Conservation (phyloP, 305 asterid species). For the Coffea humblotiana region DNA sequence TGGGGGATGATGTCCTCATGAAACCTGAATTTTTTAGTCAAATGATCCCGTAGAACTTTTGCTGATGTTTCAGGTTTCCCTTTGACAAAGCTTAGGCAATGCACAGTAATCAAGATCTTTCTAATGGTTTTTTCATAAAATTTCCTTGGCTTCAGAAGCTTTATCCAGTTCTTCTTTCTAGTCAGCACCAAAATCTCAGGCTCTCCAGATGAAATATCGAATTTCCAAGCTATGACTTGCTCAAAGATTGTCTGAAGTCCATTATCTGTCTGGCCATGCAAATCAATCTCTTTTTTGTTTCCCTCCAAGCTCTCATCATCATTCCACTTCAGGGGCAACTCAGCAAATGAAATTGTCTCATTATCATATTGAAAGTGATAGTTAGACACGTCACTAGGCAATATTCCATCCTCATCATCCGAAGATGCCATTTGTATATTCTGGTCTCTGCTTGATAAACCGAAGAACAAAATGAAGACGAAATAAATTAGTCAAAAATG, state of each 20-base stretch:
- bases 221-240: conserved; percentile 76
- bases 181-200: conserved; percentile 72
- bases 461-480: not conserved
- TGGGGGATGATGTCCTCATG: conserved; percentile 8
- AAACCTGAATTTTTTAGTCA: conserved; percentile 72
- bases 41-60: conserved; percentile 76
- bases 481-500: not conserved
- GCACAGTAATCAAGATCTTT: conserved; percentile 56
- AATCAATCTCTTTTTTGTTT: conserved; percentile 38
- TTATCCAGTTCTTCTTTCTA: conserved; percentile 65
- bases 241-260: conserved; percentile 63
- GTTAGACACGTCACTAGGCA: conserved; percentile 43
- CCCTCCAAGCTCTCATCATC: conserved; percentile 32
- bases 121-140: conserved; percentile 49
- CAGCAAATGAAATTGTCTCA: conserved; percentile 56
- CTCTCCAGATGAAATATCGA: conserved; percentile 46
- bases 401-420: conserved; percentile 67
- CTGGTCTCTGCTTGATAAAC: not conserved
- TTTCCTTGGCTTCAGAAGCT: conserved; percentile 74
- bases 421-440: conserved; percentile 50
- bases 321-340: conserved; percentile 57
- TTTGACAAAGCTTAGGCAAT: conserved; percentile 56
- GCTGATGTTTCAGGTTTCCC: conserved; percentile 53
- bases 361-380: conserved; percentile 43
- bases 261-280: conserved; percentile 62